Percentiles rank a stretch among this genome's conserved stretches.
phyloP scores from a whole-genome alignment of 1,284 basidiomycete genomes.

The Macrocybe sp. region DNA sequence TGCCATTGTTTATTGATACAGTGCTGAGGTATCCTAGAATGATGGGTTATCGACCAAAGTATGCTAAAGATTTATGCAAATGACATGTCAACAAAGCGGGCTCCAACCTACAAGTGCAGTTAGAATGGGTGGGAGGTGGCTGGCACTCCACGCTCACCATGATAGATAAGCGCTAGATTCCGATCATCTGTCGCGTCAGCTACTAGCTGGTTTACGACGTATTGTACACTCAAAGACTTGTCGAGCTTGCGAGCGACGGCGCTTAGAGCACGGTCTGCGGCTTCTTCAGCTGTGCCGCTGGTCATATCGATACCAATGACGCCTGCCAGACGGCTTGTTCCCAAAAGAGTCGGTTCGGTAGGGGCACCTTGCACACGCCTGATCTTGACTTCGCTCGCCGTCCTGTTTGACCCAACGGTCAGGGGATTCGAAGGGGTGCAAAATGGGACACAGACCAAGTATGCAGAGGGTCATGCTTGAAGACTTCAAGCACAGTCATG shows the following conservation, averaged over 20 bases:
- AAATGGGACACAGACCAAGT: constrained; percentile 56
- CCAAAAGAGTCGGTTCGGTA: constrained; percentile 16
- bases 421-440: not conserved
- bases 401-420: constrained; percentile 37
- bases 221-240: constrained; percentile 83
- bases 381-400: constrained; percentile 68
- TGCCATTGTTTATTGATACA: too few relatives aligned
- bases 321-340: constrained; percentile 21
- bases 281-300: constrained; percentile 71
- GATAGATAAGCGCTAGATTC: constrained; percentile 78
- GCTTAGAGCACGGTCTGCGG: constrained; percentile 84
- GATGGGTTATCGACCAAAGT: too few relatives aligned
- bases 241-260: constrained; percentile 81
- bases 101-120: constrained; percentile 17
- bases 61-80: not conserved
- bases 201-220: constrained; percentile 91
- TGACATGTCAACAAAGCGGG: constrained; percentile 11
- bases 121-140: not conserved
- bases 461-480: constrained; percentile 94
- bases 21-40: too few relatives aligned
- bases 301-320: constrained; percentile 55
- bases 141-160: constrained; percentile 36
- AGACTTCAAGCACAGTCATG: constrained; percentile 94
- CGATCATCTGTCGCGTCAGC: constrained; percentile 79
- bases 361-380: constrained; percentile 48